These are phyloP conservation scores for Monosporascus sp. DNA, from an alignment of 2,329 filamentous ascomycete genomes.

Conservation along the genomic window DNA sequence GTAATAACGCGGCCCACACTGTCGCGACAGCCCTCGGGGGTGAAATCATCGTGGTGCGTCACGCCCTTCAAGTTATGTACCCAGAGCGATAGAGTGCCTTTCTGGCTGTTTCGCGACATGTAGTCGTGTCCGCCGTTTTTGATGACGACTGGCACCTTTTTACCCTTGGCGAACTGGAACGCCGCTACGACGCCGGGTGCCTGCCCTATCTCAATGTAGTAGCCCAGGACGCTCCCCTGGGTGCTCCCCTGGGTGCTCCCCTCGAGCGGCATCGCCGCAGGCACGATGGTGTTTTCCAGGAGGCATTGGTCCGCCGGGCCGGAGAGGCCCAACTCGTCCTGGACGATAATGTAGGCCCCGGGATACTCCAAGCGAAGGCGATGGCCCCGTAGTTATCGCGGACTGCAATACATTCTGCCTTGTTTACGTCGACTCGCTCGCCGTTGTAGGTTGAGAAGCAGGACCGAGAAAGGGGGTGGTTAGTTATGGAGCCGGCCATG, in stretches of 20 bases:
- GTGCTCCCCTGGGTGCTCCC: conserved; percentile 18
- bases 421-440: no score
- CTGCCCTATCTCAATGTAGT: conserved; percentile 16
- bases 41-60: conserved; percentile 14
- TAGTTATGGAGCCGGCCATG: no score
- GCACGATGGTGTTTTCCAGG: conserved; percentile 18
- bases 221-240: conserved; percentile 20
- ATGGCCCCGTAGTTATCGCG: conserved; percentile 1
- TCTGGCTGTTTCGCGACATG: conserved; percentile 25
- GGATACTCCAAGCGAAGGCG: conserved; percentile 15
- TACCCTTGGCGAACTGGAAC: conserved; percentile 17
- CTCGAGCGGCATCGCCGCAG: conserved; percentile 14
- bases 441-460: no score
- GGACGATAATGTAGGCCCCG: conserved; percentile 23
- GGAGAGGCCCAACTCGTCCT: conserved; percentile 23
- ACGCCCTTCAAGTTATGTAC: conserved; percentile 21
- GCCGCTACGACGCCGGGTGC: conserved; percentile 17
- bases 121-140: conserved; percentile 32
- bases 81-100: conserved; percentile 25
- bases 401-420: no score
- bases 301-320: conserved; percentile 22
- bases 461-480: no score
- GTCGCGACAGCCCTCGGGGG: conserved; percentile 15
- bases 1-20: conserved; percentile 18
- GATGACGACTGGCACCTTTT: conserved; percentile 22